Evolutionary conservation across 1,284 basidiomycete genomes (phyloP).

Genomic region (Moesziomyces antarcticus): DNA sequence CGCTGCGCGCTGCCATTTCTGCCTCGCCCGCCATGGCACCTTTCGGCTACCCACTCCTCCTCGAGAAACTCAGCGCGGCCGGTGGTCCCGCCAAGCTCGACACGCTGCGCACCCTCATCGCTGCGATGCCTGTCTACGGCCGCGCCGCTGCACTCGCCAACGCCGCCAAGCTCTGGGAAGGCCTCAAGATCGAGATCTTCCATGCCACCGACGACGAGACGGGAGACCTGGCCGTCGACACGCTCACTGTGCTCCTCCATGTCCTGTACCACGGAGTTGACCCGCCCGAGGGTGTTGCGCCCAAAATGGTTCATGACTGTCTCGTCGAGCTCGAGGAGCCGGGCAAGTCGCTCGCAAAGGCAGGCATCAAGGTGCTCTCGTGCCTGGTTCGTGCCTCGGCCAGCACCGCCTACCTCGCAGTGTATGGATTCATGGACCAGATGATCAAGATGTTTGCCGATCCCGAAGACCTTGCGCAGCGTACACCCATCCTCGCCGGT

Average conservation of each 20-base stretch:
- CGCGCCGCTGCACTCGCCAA: conserved; percentile 54
- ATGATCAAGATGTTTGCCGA: conserved; percentile 75
- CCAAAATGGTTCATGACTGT: conserved; percentile 58
- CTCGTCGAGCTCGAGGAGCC: conserved; percentile 57
- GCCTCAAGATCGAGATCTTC: conserved; percentile 64
- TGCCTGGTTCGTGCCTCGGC: conserved; percentile 50
- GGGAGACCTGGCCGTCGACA: conserved; percentile 44
- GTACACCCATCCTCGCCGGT: conserved; percentile 75
- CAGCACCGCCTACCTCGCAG: conserved; percentile 44
- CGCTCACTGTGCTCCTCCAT: conserved; percentile 55
- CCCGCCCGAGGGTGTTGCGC: conserved; percentile 56
- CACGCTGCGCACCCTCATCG: conserved; percentile 57
- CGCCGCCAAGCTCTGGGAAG: conserved; percentile 57
- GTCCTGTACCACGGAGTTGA: conserved; percentile 56
- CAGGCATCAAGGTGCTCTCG: conserved; percentile 47
- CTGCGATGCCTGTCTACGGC: conserved; percentile 64
- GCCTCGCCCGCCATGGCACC: conserved; percentile 85
- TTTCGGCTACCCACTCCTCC: conserved; percentile 84
- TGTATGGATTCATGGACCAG: conserved; percentile 53
- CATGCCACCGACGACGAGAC: conserved; percentile 66
- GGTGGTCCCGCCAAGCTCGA: conserved; percentile 80
- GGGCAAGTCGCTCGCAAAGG: conserved; percentile 57
- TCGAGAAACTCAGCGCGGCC: conserved; percentile 90
- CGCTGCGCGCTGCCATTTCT: conserved; percentile 78
- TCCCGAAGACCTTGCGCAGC: conserved; percentile 80